A percentile compares a stretch with the other conserved stretches of the same genome.
phyloP scores from a whole-genome alignment of 2,329 filamentous ascomycete genomes.

The Aspergillus ochraceus region DNA sequence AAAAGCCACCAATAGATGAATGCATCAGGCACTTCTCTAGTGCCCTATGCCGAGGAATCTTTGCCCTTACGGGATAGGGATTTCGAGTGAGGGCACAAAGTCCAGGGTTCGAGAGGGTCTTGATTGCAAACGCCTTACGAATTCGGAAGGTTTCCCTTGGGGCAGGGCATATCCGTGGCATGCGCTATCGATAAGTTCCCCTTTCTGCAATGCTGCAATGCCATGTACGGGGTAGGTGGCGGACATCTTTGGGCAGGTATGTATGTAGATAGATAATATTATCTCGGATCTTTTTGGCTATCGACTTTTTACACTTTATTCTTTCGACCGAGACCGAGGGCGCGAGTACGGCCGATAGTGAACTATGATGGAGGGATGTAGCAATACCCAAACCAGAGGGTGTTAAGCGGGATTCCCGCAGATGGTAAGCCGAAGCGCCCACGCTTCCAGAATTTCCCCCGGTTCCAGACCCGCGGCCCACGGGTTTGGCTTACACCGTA shows the following conservation, averaged over 20 bases:
- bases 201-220: neutral
- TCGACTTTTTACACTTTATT: neutral
- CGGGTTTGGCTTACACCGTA: no score
- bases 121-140: neutral
- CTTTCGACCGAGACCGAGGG: neutral
- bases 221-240: no score
- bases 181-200: neutral
- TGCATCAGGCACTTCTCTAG: neutral
- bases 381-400: neutral
- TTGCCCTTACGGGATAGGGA: no score
- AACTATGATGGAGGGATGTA: no score
- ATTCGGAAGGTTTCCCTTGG: neutral
- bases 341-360: no score
- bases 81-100: no score
- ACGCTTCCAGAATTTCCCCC: neutral
- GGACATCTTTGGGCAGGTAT: no score
- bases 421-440: constrained; percentile 32
- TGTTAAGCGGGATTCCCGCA: constrained; percentile 27
- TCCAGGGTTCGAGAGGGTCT: no score
- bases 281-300: no score
- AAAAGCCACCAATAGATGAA: neutral
- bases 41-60: neutral
- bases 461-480: constrained; percentile 20
- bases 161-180: neutral
- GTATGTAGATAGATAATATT: no score